Base-by-base conservation (phyloP, 257 asterid genomes). In the Fraxinus anomala region DNA sequence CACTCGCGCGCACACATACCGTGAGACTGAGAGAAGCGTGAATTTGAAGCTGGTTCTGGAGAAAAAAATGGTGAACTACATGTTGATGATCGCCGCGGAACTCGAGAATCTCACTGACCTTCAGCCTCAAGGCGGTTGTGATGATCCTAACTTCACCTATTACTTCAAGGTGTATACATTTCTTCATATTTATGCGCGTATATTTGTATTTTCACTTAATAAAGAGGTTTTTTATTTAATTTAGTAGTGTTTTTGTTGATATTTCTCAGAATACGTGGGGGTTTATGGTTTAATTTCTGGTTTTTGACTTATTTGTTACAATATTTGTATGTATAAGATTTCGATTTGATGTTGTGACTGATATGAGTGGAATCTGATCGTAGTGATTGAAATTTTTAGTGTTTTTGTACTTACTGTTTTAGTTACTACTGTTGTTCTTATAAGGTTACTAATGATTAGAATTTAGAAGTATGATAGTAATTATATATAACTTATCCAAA, bases 61-160 rank as follows among this genome's bases (percentile, higher is more conserved):
- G 73, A 33, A 79, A 37, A 37, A 79, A 82, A 90, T 93, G 98
- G 98, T 90, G 92, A 86, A 89, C 79, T 88, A 86, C 86, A 1
- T 77, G 88, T 56, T 90, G 87, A 85, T 68, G 89, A 94, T 94
- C 83, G 80, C 83, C 44, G 97, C 94, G 44, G 97, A 94, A 65
- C 91, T 94, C 80, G 98, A 94, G 61, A 94, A 88, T 78, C 88
- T 94, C 78, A 87, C 95, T 44, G 79, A 85, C 61, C 91, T 94
- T 80, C 96, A 89, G 89, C 98, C 97, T 70, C 90, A 88, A 59
- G 98, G 84, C 73, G 98, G 98, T 26, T 88, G 91, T 70, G 88
- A 88, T 75, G 94, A 94, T 79, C 89, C 91, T 72, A 86, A 82
- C 89, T 86, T 89, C 92, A 67, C 89, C 44, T 94, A 82, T 89